Conservation (phyloP, 2,329 filamentous ascomycete species). For the Geosmithia morbida region DNA sequence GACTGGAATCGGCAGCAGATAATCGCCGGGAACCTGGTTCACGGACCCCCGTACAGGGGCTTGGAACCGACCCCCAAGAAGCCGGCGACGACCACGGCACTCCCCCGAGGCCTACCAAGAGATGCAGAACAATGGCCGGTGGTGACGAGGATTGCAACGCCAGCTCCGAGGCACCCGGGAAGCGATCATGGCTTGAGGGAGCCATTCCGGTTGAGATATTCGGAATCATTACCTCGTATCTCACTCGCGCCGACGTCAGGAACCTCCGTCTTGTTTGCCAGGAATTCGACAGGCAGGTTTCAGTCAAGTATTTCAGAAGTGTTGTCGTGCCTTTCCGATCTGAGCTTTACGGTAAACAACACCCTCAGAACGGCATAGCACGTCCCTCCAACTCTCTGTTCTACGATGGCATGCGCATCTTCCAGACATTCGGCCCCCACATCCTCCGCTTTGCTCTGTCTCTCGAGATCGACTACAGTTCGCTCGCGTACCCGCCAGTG, state of each 20-base stretch:
- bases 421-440: slow-evolving; percentile 43
- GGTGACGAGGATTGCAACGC: neutral
- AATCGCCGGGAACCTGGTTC: neutral
- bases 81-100: neutral
- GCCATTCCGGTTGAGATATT: slow-evolving; percentile 48
- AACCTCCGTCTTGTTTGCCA: slow-evolving; percentile 44
- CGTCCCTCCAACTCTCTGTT: slow-evolving; percentile 13
- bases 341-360: slow-evolving; percentile 37
- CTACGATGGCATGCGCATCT: slow-evolving; percentile 42
- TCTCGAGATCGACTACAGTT: slow-evolving; percentile 48
- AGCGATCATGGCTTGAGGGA: slow-evolving; percentile 14
- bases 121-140: neutral
- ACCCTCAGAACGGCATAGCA: slow-evolving; percentile 7
- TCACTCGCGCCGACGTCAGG: slow-evolving; percentile 44
- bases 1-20: neutral
- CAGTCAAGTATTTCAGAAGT: slow-evolving; percentile 42
- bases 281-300: slow-evolving; percentile 42
- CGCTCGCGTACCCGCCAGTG: slow-evolving; percentile 32
- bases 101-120: neutral
- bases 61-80: neutral
- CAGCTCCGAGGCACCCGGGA: neutral
- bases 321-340: slow-evolving; percentile 53
- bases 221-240: slow-evolving; percentile 35
- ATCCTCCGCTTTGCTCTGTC: slow-evolving; percentile 53
- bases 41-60: neutral